phyloP scores from a whole-genome alignment of 768 basidiomycete species.

The Tulasnella calospora region DNA sequence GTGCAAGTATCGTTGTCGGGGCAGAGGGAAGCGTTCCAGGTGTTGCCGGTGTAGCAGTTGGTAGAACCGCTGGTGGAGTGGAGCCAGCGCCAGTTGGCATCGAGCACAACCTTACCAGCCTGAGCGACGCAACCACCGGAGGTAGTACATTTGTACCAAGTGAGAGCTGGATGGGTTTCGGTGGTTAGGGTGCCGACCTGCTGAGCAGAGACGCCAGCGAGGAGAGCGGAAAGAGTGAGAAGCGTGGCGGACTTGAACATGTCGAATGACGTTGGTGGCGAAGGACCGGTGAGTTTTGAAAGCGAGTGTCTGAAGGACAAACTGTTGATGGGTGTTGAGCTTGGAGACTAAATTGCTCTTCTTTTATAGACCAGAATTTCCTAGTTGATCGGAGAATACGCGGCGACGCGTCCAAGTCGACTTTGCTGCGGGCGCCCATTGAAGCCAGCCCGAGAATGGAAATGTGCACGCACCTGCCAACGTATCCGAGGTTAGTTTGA shows the following conservation, averaged over 20 bases:
- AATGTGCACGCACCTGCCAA: neutral
- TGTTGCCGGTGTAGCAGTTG: conserved; percentile 53
- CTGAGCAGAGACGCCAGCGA: conserved; percentile 34
- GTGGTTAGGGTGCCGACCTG: conserved; percentile 48
- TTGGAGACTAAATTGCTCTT: neutral
- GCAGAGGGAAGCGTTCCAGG: conserved; percentile 43
- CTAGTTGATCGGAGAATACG: neutral
- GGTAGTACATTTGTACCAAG: conserved; percentile 46
- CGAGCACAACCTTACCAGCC: conserved; percentile 17
- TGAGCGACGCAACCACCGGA: conserved; percentile 32
- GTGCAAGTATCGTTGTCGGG: conserved; percentile 43
- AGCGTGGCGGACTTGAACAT: neutral
- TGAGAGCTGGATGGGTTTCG: conserved; percentile 48
- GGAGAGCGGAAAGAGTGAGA: conserved; percentile 20
- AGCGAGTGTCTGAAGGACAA: neutral
- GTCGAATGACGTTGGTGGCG: neutral
- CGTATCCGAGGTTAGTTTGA: neutral
- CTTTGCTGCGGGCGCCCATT: neutral
- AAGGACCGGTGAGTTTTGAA: neutral
- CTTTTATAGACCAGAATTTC: neutral
- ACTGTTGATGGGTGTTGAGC: neutral
- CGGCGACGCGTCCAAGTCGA: neutral
- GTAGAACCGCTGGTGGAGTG: conserved; percentile 38
- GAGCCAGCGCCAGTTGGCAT: conserved; percentile 32
- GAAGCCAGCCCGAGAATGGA: neutral